Conservation (phyloP, 805 yeast genomes). For the Starmerella floris region DNA sequence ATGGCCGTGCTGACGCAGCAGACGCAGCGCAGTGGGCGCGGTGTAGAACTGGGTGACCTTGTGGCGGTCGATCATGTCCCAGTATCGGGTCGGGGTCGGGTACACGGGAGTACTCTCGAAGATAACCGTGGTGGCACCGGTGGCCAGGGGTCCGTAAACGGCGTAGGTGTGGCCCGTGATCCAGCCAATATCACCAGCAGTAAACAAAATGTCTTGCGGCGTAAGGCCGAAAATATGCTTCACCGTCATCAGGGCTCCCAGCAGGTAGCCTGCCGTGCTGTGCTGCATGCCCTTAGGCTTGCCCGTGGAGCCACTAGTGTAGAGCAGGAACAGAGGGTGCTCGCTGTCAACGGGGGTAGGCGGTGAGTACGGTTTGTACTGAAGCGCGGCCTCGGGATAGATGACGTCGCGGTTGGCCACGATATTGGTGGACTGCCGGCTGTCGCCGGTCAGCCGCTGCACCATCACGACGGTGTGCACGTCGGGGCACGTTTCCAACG, state of each 20-base stretch:
- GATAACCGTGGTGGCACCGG: conserved; percentile 83
- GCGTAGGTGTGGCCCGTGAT: conserved; percentile 97
- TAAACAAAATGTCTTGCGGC: conserved; percentile 73
- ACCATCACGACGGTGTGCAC: conserved; percentile 77
- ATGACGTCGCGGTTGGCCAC: conserved; percentile 71
- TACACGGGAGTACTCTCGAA: conserved; percentile 97
- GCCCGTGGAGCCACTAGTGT: conserved; percentile 97
- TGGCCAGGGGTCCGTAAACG: conserved; percentile 77
- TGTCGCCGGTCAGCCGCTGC: conserved; percentile 48
- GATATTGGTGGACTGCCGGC: conserved; percentile 34
- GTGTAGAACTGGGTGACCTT: conserved; percentile 92
- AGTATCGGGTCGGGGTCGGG: conserved; percentile 88
- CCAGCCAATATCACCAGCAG: conserved; percentile 99
- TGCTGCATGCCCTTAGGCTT: conserved; percentile 97
- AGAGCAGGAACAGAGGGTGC: conserved; percentile 88
- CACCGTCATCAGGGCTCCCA: conserved; percentile 85
- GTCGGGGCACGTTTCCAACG: conserved; percentile 51
- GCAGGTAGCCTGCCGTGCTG: conserved; percentile 82
- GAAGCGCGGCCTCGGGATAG: conserved; percentile 86
- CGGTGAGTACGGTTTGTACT: conserved; percentile 73
- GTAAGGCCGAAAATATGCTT: conserved; percentile 90
- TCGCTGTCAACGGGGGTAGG: conserved; percentile 80
- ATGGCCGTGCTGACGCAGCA: conserved; percentile 82
- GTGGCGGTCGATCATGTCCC: conserved; percentile 89
- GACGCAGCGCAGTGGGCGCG: conserved; percentile 94